Base-by-base conservation (phyloP, 768 basidiomycete species). In the Trametopsis cervina region DNA sequence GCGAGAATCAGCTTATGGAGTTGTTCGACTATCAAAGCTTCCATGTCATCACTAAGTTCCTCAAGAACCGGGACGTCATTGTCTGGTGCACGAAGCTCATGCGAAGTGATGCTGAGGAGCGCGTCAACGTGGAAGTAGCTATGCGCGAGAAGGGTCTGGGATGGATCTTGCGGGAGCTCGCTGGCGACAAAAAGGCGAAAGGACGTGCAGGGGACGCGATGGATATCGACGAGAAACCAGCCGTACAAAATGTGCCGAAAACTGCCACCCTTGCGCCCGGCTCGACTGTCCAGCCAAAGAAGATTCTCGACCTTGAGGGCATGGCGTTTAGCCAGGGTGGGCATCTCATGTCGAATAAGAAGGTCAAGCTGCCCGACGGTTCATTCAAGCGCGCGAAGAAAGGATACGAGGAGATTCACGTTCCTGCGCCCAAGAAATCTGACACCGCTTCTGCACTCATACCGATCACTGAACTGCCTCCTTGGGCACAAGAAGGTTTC, bases 61-160 rank as follows among this genome's bases (percentile, higher is more conserved):
- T 95, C 62, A 92, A 93, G 67, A 98, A 98, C 70, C 81, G 94
- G 47, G 96, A 99, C 44, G 86, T 91, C 49, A 74, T 98, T 42
- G 92, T 97, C 0, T 99, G 96, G 96, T 96, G 92, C 59, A 99
- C 96, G 40, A 94, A 94, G 67, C 77, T 97, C 42, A 88, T 91
- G 66, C 80, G 95, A 21, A 86, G 85, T 46, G 82, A 85, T 57
- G 88, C 88, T 0, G 86, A 97, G 39, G 90, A 91, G 63, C 79
- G 86, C 40, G 80, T 94, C 37, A 90, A 97, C 60, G 80, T 96
- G 33, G 95, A 98, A 66, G 95, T 98, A 3, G 91, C 91, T 0
- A 99, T 99, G 96, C 76, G 95, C 39, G 95, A 98, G 71, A 95
- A 90, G 67, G 92, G 90, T 12, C 78, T 94, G 9, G 94, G 91